Percentiles rank a stretch among this genome's conserved stretches.
Evolutionary conservation across 2,329 filamentous ascomycete genomes (phyloP).

Genomic region (Pyricularia sp.): DNA sequence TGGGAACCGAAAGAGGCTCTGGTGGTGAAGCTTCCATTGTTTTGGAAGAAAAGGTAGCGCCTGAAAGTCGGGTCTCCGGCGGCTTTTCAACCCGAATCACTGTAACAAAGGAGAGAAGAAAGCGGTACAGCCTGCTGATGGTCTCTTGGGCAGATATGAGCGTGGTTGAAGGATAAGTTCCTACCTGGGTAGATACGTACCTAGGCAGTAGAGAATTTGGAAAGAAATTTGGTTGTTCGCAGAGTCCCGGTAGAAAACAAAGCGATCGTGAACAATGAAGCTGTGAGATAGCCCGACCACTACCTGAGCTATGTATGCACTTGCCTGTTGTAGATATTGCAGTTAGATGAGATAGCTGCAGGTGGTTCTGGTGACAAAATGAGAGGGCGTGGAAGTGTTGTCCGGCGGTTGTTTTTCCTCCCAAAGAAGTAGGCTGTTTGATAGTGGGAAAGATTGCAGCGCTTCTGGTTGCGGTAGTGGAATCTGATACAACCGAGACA

Average conservation of each 20-base stretch:
- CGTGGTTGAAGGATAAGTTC: background rate
- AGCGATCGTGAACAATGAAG: background rate
- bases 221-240: background rate
- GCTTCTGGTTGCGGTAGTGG: no score
- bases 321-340: background rate
- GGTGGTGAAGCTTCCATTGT: background rate
- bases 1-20: background rate
- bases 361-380: background rate
- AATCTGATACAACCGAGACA: no score
- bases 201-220: no score
- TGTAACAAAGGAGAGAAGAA: background rate
- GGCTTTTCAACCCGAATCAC: background rate
- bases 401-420: background rate
- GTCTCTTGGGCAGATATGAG: background rate
- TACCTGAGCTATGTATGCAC: background rate
- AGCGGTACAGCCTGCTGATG: background rate
- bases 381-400: background rate
- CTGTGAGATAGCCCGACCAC: background rate
- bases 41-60: background rate
- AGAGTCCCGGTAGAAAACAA: background rate
- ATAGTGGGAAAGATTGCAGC: no score
- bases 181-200: no score
- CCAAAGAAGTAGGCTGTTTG: no score
- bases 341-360: background rate
- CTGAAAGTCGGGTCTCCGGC: background rate